Conservation (phyloP, 2,329 filamentous ascomycete genomes). For the Aureobasidium musti region DNA sequence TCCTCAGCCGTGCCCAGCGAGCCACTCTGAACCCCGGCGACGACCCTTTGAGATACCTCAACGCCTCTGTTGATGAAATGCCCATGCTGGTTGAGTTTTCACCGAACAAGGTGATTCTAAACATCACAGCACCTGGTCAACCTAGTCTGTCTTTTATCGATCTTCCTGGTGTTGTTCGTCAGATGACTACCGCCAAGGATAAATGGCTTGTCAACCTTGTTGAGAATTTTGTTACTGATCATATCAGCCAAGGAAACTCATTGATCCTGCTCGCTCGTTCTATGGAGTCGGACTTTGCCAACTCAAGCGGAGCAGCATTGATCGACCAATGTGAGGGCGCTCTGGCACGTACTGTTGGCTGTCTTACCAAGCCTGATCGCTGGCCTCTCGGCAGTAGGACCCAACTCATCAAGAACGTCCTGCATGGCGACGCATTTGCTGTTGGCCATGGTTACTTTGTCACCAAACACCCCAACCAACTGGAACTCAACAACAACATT, state of each 20-base stretch:
- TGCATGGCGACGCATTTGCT: slow-evolving; percentile 61
- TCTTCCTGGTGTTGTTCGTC: slow-evolving; percentile 77
- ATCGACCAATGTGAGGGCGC: slow-evolving; percentile 32
- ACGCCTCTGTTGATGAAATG: slow-evolving; percentile 29
- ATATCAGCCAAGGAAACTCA: slow-evolving; percentile 68
- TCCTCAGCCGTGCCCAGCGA: slow-evolving; percentile 72
- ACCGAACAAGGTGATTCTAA: slow-evolving; percentile 75
- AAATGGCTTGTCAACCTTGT: slow-evolving; percentile 72
- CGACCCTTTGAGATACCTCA: slow-evolving; percentile 48
- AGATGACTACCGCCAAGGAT: slow-evolving; percentile 61
- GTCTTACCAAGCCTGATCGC: slow-evolving; percentile 83
- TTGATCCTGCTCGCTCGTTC: slow-evolving; percentile 76
- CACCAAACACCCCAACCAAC: slow-evolving; percentile 62
- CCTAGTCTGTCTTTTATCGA: slow-evolving; percentile 82
- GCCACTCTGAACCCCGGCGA: slow-evolving; percentile 70
- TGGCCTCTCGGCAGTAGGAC: slow-evolving; percentile 56
- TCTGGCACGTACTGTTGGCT: slow-evolving; percentile 52
- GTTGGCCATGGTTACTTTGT: slow-evolving; percentile 80
- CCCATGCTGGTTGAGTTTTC: slow-evolving; percentile 66
- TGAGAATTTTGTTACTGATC: slow-evolving; percentile 67
- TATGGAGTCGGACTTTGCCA: slow-evolving; percentile 77
- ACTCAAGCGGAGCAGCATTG: slow-evolving; percentile 65
- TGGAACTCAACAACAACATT: slow-evolving; percentile 50
- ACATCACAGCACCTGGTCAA: slow-evolving; percentile 70
- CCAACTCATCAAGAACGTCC: slow-evolving; percentile 35